Evolutionary conservation across 306 rosid species (phyloP), one percentile per base, ranked within the genome.

Genomic region (Lathyrus sativus): DNA sequence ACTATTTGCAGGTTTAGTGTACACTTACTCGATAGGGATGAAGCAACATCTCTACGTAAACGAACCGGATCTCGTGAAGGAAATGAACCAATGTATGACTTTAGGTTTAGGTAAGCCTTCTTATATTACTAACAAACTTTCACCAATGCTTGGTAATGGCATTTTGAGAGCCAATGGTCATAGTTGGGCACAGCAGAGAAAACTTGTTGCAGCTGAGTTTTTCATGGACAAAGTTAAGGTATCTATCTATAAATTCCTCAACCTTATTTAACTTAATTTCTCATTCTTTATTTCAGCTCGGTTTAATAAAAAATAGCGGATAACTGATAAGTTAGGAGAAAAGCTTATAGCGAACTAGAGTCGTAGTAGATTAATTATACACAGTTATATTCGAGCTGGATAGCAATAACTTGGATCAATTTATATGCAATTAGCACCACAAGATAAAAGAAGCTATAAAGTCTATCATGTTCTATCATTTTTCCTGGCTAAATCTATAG

Each of bases 191-290:
- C 89, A 88, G 1, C 99, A 93, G 70, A 81, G 99, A 67, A 93
- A 93, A 71, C 89, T 93, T 38, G 82, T 93, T 22, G 95, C 97
- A 2, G 89, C 97, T 26, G 96, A 93, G 76, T 93, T 93, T 78
- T 93, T 83, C 86, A 85, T 83, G 87, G 85, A 86, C 80, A 91
- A 86, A 80, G 97, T 93, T 51, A 89, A 89, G 95, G 99, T 87
- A 46, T 45, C 29, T 31, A 35, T 35, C 51, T 45, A 45, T 45
- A 45, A 45, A 44, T 44, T 44, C 56, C 3, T 8, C 56, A 18
- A 50, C 56, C 56, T 18, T 50, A 9, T 18, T 18, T 13, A 50
- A 50, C 56, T 9, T 50, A 8, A 18, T 18, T 17, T 50, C 56
- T 17, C 28, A 17, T 49, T 17, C 2, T 17, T 49, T 49, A 48